Evolutionary conservation across 2,329 filamentous ascomycete species (phyloP).

Genomic region (Neurospora sp.): DNA sequence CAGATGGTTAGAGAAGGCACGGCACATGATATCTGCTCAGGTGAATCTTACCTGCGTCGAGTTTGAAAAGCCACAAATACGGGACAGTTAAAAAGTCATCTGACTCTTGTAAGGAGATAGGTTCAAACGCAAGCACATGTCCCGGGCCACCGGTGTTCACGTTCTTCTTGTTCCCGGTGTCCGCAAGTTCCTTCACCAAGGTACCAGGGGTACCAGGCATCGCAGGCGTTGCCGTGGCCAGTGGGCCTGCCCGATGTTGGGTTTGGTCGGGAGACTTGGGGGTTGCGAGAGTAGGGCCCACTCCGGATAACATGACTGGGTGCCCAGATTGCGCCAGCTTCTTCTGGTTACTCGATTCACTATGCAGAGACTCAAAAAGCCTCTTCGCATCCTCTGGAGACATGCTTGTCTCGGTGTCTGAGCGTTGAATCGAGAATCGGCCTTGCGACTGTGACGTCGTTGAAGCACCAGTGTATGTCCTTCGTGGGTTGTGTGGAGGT

Average conservation of each 20-base stretch:
- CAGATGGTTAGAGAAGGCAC: not conserved
- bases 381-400: not conserved
- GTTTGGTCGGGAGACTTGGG: not conserved
- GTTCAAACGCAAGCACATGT: not conserved
- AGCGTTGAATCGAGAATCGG: not conserved
- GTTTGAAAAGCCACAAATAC: constrained; percentile 4
- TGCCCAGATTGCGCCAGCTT: not conserved
- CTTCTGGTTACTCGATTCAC: not conserved
- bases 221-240: not conserved
- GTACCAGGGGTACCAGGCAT: not conserved
- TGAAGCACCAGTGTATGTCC: not conserved
- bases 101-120: not conserved
- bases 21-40: not conserved
- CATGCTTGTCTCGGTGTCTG: not conserved
- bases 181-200: not conserved
- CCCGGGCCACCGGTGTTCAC: not conserved
- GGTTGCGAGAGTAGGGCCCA: not conserved
- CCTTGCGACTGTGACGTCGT: not conserved
- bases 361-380: not conserved
- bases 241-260: not conserved
- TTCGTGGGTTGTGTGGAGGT: not conserved
- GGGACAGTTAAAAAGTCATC: constrained; percentile 5
- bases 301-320: not conserved
- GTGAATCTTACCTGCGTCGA: not conserved
- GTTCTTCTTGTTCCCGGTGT: not conserved